Percentiles rank a stretch among this genome's conserved stretches.
Conservation (phyloP, 805 yeast genomes). For the Saccharomycopsis fermentans region DNA sequence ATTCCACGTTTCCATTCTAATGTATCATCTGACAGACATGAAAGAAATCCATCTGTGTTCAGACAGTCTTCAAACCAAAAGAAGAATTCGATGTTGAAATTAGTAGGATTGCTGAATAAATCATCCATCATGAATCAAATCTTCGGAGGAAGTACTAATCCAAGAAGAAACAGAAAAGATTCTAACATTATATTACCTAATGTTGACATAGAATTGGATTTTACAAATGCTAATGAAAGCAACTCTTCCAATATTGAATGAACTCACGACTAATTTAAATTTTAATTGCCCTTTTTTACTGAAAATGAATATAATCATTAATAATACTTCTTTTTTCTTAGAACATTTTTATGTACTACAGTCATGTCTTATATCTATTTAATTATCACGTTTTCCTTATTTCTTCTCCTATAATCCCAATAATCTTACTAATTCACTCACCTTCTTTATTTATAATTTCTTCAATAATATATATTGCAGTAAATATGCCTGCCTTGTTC, state of each 20-base stretch:
- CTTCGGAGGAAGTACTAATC: slow-evolving; percentile 8
- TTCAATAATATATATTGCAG: too few species aligned
- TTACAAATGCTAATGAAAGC: background rate
- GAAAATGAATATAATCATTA: background rate
- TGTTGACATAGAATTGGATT: slow-evolving; percentile 17
- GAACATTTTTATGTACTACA: too few species aligned
- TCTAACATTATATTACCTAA: slow-evolving; percentile 18
- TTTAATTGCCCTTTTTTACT: background rate
- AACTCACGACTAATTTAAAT: background rate
- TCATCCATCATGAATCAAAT: slow-evolving; percentile 14
- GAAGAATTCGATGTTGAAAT: slow-evolving; percentile 13
- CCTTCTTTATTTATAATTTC: too few species aligned
- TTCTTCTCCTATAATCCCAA: too few species aligned
- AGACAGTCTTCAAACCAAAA: background rate
- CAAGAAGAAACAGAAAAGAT: slow-evolving; percentile 17
- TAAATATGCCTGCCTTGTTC: too few species aligned
- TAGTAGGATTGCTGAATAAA: slow-evolving; percentile 13
- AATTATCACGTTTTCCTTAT: too few species aligned
- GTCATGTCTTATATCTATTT: too few species aligned
- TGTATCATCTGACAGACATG: slow-evolving; percentile 1
- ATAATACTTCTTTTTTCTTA: too few species aligned
- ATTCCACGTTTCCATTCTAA: background rate
- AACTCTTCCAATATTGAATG: background rate
- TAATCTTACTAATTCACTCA: too few species aligned
- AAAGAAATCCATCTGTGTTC: background rate